These are phyloP conservation scores for Porcisia deanei DNA, from an alignment of 208 protist species.

Conservation along the genomic window DNA sequence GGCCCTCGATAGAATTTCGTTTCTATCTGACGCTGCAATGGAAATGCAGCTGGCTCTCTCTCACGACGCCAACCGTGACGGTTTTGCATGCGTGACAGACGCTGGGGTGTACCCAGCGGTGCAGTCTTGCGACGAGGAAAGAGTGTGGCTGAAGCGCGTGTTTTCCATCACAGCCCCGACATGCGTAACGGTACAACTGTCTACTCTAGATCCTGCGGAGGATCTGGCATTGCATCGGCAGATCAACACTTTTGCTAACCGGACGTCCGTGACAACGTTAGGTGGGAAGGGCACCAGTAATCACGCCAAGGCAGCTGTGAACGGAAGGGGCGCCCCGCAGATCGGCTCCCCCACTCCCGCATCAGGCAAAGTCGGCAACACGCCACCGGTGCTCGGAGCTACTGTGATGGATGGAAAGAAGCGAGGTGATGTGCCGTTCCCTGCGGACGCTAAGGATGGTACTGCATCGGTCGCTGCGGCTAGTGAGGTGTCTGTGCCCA, in stretches of 20 bases:
- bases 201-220: conserved; percentile 49
- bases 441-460: background rate
- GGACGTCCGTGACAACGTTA: background rate
- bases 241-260: conserved; percentile 16
- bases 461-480: background rate
- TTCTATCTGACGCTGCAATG: conserved; percentile 52
- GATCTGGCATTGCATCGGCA: conserved; percentile 51
- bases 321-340: background rate
- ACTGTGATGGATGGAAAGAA: conserved; percentile 1
- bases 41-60: conserved; percentile 41
- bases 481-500: conserved; percentile 11
- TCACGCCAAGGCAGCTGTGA: conserved; percentile 2
- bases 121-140: conserved; percentile 40
- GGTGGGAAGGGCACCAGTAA: conserved; percentile 4
- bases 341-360: background rate
- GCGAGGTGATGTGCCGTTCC: background rate
- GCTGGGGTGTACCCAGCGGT: conserved; percentile 57
- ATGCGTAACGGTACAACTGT: conserved; percentile 57
- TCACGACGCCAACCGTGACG: conserved; percentile 36
- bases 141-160: conserved; percentile 82
- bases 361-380: background rate
- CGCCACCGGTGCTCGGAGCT: background rate
- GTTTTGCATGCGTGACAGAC: conserved; percentile 54
- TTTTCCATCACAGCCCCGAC: conserved; percentile 63
- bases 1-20: conserved; percentile 35